Base-by-base conservation (phyloP, 768 basidiomycete species). In the Serendipita sp. region DNA sequence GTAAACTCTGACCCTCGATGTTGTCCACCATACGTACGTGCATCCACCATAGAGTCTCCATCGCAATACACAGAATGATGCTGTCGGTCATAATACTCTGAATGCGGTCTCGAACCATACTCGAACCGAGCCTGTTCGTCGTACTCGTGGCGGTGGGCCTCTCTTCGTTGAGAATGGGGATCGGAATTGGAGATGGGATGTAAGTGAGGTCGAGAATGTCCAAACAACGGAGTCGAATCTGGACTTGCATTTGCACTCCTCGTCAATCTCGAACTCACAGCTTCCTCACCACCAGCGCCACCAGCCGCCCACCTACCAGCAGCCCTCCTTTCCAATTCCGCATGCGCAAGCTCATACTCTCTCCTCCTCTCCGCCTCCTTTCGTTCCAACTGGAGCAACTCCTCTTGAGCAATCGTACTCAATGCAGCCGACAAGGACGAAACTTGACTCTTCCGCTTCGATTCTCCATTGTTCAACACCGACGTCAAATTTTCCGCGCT, bases 351-450 rank as follows among this genome's bases (percentile, higher is more conserved):
- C 72, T 92, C 89, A 74, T 86, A 95, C 71, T 92, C 88, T n/a
- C 89, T 91, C 41, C 92, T 79, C 18, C 92, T 80, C 37, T 85
- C 73, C 2, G 90, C 86, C 73, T 96, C 94, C 66, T 86, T 81
- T 45, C 85, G 85, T 72, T 98, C 94, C 35, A 98, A 84, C 69
- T 86, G 85, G 70, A 89, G 86, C 5, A 98, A 80, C 71, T 96
- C 91, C 65, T 91, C 91, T 75, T 94, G 86, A 2, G 93, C 92
- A 18, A 77, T 77, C 32, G 77, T 86, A 51, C 86, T 86, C 18
- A 89, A 74, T 0, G 86, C 79, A 41, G 41, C 41, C n/a, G 82
- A 81, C 69, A 89, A 83, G 2, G 86, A 38, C 38, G 64, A 46
- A 30, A 41, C 41, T 4, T 54, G 53, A 28, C 28, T 63, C 64